These are phyloP conservation scores for Lipomyces chichibuensis DNA, from an alignment of 805 yeast species.

Conservation along the genomic window DNA sequence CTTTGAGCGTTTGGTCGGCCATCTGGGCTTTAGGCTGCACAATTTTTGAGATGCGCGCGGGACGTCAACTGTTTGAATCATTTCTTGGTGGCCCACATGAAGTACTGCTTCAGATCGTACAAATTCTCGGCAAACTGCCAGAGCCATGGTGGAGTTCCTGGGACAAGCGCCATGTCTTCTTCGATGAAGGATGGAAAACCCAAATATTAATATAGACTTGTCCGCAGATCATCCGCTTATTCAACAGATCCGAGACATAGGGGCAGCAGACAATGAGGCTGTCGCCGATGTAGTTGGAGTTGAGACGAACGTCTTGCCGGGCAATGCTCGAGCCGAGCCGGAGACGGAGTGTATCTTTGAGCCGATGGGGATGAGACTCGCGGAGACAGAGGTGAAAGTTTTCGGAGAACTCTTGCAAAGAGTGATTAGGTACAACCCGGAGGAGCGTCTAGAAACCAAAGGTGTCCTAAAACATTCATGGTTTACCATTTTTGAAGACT, in stretches of 20 bases:
- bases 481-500: too few relatives aligned
- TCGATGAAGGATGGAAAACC: neutral
- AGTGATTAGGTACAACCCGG: neutral
- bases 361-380: neutral
- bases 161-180: neutral
- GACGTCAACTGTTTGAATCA: neutral
- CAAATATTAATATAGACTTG: neutral
- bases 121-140: neutral
- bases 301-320: neutral
- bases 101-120: neutral
- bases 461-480: neutral
- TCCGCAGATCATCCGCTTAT: neutral
- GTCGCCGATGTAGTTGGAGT: neutral
- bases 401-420: neutral
- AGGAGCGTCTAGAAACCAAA: neutral
- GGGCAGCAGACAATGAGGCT: neutral
- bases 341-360: neutral
- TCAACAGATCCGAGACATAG: neutral
- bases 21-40: slow-evolving; percentile 6
- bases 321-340: neutral
- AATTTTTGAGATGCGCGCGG: slow-evolving; percentile 1
- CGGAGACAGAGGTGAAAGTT: neutral
- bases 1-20: neutral
- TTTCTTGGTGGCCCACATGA: slow-evolving; percentile 2
- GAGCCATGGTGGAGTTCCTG: slow-evolving; percentile 7